These are phyloP conservation scores for Talaromyces sp. DNA, from an alignment of 2,329 filamentous ascomycete genomes.

Conservation along the genomic window DNA sequence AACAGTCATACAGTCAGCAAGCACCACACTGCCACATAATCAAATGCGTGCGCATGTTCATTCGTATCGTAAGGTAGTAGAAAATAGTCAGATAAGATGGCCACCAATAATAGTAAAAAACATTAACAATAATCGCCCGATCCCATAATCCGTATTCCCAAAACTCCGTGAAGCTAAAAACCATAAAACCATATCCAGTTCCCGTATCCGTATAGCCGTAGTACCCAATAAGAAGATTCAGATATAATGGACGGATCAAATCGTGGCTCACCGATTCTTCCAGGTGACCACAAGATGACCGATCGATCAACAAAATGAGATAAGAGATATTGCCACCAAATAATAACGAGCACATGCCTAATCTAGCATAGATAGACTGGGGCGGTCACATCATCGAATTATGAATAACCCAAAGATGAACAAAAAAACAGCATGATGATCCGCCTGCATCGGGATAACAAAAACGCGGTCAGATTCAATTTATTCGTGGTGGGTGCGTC, in stretches of 20 bases:
- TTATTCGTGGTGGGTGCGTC: not conserved
- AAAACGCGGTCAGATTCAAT: not conserved
- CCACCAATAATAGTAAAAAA: not conserved
- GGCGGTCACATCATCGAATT: not conserved
- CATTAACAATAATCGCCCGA: not conserved
- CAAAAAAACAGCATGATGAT: not conserved
- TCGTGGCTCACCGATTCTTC: not conserved
- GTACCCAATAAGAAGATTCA: not conserved
- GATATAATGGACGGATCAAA: not conserved
- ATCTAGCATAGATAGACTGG: not conserved
- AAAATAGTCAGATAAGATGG: not conserved
- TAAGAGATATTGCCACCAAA: not conserved
- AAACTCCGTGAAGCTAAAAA: not conserved
- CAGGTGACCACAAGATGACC: not conserved
- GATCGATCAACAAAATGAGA: not conserved
- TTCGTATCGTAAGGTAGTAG: not conserved
- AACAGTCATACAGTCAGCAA: not conserved
- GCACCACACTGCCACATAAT: not conserved
- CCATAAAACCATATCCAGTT: not conserved
- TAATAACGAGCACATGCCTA: not conserved
- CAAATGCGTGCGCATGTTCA: not conserved
- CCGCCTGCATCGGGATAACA: not conserved
- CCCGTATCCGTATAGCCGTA: not conserved
- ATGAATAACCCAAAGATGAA: not conserved
- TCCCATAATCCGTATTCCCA: not conserved